Percentiles rank a stretch among this genome's conserved stretches.
Conservation (phyloP, 2,329 filamentous ascomycete genomes). For the Delphinella strobiligena region DNA sequence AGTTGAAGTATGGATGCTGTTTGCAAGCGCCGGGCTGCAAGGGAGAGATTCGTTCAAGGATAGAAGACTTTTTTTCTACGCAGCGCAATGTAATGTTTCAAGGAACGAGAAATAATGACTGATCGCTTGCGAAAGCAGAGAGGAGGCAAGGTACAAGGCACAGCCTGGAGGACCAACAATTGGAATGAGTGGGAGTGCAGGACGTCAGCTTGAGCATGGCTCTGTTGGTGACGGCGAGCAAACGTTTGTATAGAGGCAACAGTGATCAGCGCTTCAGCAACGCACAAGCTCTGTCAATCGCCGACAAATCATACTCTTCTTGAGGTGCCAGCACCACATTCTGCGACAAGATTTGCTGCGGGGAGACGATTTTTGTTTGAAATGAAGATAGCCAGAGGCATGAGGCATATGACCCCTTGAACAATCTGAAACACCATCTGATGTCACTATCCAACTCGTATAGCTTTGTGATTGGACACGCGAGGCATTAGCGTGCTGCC, state of each 20-base stretch:
- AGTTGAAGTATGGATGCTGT: not conserved
- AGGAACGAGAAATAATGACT: too few species aligned
- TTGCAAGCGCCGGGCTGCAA: not conserved
- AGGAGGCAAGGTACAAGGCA: not conserved
- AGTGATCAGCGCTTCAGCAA: not conserved
- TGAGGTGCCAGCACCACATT: not conserved
- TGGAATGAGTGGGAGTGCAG: not conserved
- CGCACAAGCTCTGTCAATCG: not conserved
- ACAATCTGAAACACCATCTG: not conserved
- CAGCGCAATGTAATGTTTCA: too few species aligned
- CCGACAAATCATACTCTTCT: not conserved
- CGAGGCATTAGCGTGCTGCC: not conserved
- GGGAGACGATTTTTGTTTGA: not conserved
- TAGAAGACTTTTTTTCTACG: too few species aligned
- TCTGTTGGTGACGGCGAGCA: not conserved
- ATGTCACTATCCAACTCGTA: not conserved
- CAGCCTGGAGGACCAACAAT: not conserved
- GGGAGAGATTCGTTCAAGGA: not conserved
- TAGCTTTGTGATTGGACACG: not conserved
- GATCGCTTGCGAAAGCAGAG: not conserved
- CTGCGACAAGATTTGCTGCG: not conserved
- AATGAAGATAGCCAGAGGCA: not conserved
- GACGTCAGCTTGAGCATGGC: not conserved
- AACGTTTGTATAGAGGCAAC: not conserved
- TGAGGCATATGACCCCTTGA: not conserved